A percentile compares a stretch with the other conserved stretches of the same genome.
These are phyloP conservation scores for Pistacia integerrima DNA, from an alignment of 345 rosid genomes.

Conservation along the genomic window DNA sequence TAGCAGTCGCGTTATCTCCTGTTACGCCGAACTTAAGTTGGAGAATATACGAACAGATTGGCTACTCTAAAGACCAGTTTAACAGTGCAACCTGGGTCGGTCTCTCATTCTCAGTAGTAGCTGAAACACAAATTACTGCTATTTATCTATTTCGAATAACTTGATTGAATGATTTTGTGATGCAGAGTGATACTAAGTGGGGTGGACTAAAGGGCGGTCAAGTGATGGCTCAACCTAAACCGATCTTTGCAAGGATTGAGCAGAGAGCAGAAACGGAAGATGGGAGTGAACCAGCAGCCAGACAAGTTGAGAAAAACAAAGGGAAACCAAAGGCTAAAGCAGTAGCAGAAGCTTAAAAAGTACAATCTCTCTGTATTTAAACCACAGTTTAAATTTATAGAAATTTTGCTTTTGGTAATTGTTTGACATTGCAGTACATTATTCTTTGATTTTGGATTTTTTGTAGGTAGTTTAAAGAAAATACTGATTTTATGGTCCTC, in stretches of 20 bases:
- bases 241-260: slow-evolving; percentile 83
- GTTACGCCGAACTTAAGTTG: slow-evolving; percentile 68
- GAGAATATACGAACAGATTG: slow-evolving; percentile 83
- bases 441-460: background rate
- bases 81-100: slow-evolving; percentile 60
- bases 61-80: slow-evolving; percentile 66
- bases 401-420: background rate
- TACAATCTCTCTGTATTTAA: background rate
- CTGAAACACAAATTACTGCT: background rate
- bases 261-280: slow-evolving; percentile 36
- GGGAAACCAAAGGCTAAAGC: slow-evolving; percentile 43
- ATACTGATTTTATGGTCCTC: too few relatives aligned
- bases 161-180: background rate
- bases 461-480: background rate
- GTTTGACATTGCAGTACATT: background rate
- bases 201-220: slow-evolving; percentile 83
- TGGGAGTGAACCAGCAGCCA: slow-evolving; percentile 26
- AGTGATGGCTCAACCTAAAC: slow-evolving; percentile 85
- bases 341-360: slow-evolving; percentile 46
- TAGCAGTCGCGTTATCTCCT: slow-evolving; percentile 78
- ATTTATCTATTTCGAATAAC: background rate
- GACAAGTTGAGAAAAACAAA: slow-evolving; percentile 45
- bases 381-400: background rate
- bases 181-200: slow-evolving; percentile 80
- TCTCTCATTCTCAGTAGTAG: slow-evolving; percentile 7